These are phyloP conservation scores for Lachancea dasiensis DNA, from an alignment of 805 yeast species.

Conservation along the genomic window DNA sequence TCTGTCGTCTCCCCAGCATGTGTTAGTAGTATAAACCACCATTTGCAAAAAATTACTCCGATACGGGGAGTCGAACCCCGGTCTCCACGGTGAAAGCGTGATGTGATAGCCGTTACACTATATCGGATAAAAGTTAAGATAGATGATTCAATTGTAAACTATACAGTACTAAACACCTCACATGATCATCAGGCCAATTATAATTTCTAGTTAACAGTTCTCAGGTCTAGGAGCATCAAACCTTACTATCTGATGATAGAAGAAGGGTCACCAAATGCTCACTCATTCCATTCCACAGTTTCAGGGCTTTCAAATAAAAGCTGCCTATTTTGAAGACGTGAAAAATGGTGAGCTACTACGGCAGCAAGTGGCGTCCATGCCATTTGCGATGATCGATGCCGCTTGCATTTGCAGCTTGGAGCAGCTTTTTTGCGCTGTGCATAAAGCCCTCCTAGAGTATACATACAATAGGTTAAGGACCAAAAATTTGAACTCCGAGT, in stretches of 20 bases:
- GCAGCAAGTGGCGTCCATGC: constrained; percentile 40
- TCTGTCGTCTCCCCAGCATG: no score
- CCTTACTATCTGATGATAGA: no score
- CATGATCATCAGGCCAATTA: background rate
- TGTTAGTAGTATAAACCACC: background rate
- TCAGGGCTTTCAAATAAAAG: constrained; percentile 32
- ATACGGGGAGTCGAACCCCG: no score
- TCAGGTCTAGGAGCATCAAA: no score
- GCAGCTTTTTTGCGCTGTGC: constrained; percentile 55
- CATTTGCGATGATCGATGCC: constrained; percentile 64
- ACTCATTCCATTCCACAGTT: constrained; percentile 41
- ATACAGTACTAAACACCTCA: no score
- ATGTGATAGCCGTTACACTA: no score
- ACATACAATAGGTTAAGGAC: constrained; percentile 48
- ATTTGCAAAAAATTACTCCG: no score
- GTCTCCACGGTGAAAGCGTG: no score
- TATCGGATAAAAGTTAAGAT: no score
- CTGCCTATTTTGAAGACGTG: constrained; percentile 45
- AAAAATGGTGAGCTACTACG: constrained; percentile 38
- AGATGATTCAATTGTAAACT: no score
- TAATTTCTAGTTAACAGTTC: no score
- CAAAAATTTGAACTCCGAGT: constrained; percentile 63
- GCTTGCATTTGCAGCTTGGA: constrained; percentile 51
- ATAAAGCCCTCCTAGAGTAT: constrained; percentile 53
- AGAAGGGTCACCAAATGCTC: no score